Evolutionary conservation across 306 rosid species (phyloP).

Genomic region (Acmispon strigosus): DNA sequence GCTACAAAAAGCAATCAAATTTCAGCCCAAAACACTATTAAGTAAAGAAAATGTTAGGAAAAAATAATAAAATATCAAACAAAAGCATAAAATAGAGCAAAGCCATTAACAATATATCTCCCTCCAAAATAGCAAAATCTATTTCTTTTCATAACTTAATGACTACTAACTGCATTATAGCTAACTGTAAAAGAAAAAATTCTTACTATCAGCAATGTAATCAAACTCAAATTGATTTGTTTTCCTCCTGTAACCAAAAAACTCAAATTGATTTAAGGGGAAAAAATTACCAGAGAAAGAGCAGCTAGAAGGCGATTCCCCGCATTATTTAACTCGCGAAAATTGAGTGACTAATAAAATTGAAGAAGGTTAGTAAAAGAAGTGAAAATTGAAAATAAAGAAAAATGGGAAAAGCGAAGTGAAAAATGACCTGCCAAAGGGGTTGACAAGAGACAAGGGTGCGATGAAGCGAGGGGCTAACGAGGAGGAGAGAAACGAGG

Average conservation of each 20-base stretch:
- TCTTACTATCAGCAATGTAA: not conserved
- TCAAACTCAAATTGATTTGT: not conserved
- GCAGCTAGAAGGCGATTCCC: conserved; percentile 69
- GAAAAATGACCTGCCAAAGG: conserved; percentile 49
- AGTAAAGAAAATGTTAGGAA: not conserved
- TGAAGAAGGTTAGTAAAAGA: not conserved
- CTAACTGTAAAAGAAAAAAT: not conserved
- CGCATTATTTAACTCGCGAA: conserved; percentile 56
- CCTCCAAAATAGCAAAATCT: not conserved
- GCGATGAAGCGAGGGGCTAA: conserved; percentile 56
- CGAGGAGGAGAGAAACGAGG: conserved; percentile 52
- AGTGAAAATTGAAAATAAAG: not conserved
- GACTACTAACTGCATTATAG: not conserved
- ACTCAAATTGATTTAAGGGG: not conserved
- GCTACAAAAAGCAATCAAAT: conserved; percentile 36
- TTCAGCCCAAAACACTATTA: conserved; percentile 12
- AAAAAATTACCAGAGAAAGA: conserved; percentile 55
- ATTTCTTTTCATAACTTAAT: not conserved
- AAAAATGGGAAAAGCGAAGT: not conserved
- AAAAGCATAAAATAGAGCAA: not conserved
- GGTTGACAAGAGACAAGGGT: conserved; percentile 47
- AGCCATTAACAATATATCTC: not conserved
- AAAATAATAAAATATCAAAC: not conserved
- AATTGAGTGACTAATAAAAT: conserved; percentile 38
- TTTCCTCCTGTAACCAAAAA: too few species aligned